These are phyloP conservation scores for Allomyces arbusculus DNA, from an alignment of 192 early-diverging fungal species.

Conservation along the genomic window DNA sequence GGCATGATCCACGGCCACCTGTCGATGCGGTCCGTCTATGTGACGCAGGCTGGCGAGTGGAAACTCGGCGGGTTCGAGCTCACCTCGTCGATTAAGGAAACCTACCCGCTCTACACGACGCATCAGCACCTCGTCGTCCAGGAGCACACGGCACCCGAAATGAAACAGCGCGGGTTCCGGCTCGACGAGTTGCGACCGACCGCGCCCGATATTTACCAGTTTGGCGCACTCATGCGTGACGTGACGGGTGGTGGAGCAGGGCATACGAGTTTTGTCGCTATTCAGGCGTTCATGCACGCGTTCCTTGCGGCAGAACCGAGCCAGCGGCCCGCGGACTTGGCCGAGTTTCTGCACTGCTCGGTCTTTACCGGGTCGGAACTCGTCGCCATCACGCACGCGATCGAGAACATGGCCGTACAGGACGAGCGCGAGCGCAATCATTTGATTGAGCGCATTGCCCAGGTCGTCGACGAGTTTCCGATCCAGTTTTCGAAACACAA, in stretches of 20 bases:
- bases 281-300: constrained; percentile 1
- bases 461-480: constrained; percentile 56
- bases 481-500: constrained; percentile 71
- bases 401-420: constrained; percentile 84
- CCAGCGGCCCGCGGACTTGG: neutral
- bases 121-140: constrained; percentile 10
- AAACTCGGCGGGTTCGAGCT: constrained; percentile 77
- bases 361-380: constrained; percentile 24
- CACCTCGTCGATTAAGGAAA: constrained; percentile 46
- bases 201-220: constrained; percentile 4
- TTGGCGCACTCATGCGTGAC: constrained; percentile 64
- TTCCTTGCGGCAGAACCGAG: constrained; percentile 7
- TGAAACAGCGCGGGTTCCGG: neutral
- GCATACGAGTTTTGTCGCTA: too few species aligned
- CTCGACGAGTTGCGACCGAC: constrained; percentile 9
- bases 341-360: too few species aligned
- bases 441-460: constrained; percentile 31
- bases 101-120: constrained; percentile 31
- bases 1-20: constrained; percentile 74
- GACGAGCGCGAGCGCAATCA: constrained; percentile 64
- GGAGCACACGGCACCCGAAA: neutral
- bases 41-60: constrained; percentile 86
- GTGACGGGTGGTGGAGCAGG: constrained; percentile 38
- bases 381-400: constrained; percentile 22
- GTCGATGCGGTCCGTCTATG: constrained; percentile 54